Evolutionary conservation across 768 basidiomycete species (phyloP), one percentile per base, ranked within the genome.

Genomic region (Calocybe indica): DNA sequence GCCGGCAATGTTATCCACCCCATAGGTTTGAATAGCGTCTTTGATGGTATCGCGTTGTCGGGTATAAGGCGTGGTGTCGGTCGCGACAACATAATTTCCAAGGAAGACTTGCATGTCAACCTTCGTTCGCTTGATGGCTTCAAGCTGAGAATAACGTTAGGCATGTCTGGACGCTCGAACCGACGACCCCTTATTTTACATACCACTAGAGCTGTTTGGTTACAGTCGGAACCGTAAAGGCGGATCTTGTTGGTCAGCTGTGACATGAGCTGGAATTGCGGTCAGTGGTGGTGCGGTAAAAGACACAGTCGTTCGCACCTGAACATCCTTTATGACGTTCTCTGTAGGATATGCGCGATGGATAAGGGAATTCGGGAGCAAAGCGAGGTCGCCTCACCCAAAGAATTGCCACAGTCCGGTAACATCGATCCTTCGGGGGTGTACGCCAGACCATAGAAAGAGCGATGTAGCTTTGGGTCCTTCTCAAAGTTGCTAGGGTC

Each of bases 41-140:
- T 80, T 69, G 50, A 92, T 77, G 13, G 68, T 67, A 50, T 78
- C 74, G 29, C 76, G 76, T 63, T 99, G 95, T 43, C 84, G 73
- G 1, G 63, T 49, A 62, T 92, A 96, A 4, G 85, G 82, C 0
- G 69, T 66, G 30, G 73, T 65, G 35, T 84, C 79, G 58, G 85
- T 80, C 9, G 78, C 63, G 4, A 73, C 55, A 10, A 78, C 74
- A 60, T 84, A 89, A 58, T 82, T 88, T 35, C 80, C 88, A 28
- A 85, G 68, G 64, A 72, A 92, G n/a, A 94, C 85, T 8, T 69
- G 66, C 76, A 96, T 74, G 62, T 95, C 76, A 45, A 91, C 87
- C 62, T 94, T 87, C 37, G 92, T 95, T 53, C 80, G 80, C 58
- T 82, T 76, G 59, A 99, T 93, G 2, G 94, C 95, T 57, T 93